Conservation (phyloP, 441 rosid species). For the Erodium texanum region DNA sequence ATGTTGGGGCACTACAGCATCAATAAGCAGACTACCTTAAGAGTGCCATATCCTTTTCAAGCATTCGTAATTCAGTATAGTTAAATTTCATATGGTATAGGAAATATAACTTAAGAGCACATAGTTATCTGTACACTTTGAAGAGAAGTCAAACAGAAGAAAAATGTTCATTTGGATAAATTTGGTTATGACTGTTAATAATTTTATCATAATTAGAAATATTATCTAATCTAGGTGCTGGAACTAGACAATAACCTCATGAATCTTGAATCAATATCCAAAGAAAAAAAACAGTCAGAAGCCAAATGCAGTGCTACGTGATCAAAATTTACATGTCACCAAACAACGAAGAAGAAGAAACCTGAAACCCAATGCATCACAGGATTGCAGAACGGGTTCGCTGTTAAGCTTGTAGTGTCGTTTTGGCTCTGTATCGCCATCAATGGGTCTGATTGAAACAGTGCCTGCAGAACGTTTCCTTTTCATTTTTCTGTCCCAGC, state of each 20-base stretch:
- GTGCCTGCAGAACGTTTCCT: conserved; percentile 46
- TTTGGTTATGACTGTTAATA: not conserved
- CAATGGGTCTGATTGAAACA: conserved; percentile 34
- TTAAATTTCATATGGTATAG: not conserved
- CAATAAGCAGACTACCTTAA: not conserved
- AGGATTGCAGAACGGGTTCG: conserved; percentile 33
- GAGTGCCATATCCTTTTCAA: not conserved
- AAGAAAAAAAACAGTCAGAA: not conserved
- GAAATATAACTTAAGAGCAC: not conserved
- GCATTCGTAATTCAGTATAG: not conserved
- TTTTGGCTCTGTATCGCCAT: conserved; percentile 40
- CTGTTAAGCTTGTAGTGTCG: conserved; percentile 35
- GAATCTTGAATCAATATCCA: not conserved
- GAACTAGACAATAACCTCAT: not conserved
- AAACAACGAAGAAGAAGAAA: conserved; percentile 14
- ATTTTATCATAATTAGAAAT: not conserved
- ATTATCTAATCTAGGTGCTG: not conserved
- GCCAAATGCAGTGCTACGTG: not conserved
- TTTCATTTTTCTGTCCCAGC: conserved; percentile 60
- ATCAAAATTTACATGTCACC: not conserved
- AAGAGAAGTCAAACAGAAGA: not conserved
- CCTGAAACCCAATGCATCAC: conserved; percentile 43
- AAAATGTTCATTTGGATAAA: not conserved
- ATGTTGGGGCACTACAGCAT: no score
- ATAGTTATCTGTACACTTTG: not conserved